Evolutionary conservation across 345 rosid genomes (phyloP).

Genomic region (Carallia brachiata): DNA sequence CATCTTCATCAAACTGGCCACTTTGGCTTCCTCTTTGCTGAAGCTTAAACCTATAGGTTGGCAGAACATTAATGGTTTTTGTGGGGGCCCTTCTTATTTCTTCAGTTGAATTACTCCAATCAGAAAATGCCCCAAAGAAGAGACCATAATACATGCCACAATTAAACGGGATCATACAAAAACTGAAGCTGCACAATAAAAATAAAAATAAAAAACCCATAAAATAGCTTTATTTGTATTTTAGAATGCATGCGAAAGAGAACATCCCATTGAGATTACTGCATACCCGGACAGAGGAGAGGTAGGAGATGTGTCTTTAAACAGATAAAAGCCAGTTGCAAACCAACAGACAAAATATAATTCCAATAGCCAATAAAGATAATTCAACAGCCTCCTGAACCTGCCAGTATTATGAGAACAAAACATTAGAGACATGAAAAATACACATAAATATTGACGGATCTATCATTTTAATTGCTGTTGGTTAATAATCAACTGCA

Average conservation of each 20-base stretch:
- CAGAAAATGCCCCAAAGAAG: background rate
- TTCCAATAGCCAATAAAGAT: conserved; percentile 6
- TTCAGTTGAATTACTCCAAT: too few relatives aligned
- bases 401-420: conserved; percentile 8
- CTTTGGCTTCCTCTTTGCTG: conserved; percentile 4
- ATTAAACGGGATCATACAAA: conserved; percentile 18
- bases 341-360: conserved; percentile 22
- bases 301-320: conserved; percentile 3
- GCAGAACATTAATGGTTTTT: conserved; percentile 22
- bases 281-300: conserved; percentile 14
- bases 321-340: conserved; percentile 17
- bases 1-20: background rate
- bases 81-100: conserved; percentile 16
- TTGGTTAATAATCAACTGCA: too few relatives aligned
- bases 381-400: conserved; percentile 13
- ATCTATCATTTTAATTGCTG: too few relatives aligned
- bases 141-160: conserved; percentile 12
- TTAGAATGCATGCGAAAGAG: background rate
- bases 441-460: too few relatives aligned
- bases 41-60: conserved; percentile 23
- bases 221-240: background rate
- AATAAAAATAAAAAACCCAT: background rate
- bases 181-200: conserved; percentile 11
- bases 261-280: background rate
- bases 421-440: too few relatives aligned